These are phyloP conservation scores for Linnemannia zychae DNA, from an alignment of 192 early-diverging fungal species.

Conservation along the genomic window DNA sequence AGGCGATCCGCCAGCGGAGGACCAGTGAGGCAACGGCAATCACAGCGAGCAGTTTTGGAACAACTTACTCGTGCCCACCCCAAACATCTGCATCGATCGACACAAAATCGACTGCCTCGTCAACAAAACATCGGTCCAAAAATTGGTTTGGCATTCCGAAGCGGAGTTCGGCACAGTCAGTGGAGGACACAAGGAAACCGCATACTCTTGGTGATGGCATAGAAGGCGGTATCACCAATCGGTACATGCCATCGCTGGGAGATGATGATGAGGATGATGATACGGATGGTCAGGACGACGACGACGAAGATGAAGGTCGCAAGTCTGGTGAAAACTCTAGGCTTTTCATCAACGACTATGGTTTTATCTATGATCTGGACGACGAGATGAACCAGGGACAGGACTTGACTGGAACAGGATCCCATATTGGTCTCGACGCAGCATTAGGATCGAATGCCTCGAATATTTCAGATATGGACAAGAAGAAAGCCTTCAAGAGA, in stretches of 20 bases:
- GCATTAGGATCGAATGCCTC: conserved; percentile 28
- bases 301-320: conserved; percentile 19
- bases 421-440: background rate
- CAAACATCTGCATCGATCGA: background rate
- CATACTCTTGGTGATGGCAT: conserved; percentile 38
- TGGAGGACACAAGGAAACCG: conserved; percentile 29
- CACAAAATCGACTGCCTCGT: background rate
- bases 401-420: conserved; percentile 40
- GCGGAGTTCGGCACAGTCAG: background rate
- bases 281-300: conserved; percentile 23
- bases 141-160: conserved; percentile 47
- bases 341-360: conserved; percentile 47
- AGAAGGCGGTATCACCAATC: conserved; percentile 31
- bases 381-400: conserved; percentile 47
- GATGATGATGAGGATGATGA: conserved; percentile 36
- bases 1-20: conserved; percentile 11
- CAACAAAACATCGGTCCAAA: conserved; percentile 27
- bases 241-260: background rate
- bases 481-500: conserved; percentile 21
- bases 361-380: conserved; percentile 52
- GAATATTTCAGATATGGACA: conserved; percentile 10
- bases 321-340: conserved; percentile 12
- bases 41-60: conserved; percentile 2
- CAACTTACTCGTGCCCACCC: conserved; percentile 7
- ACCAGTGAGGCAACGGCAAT: conserved; percentile 24